Evolutionary conservation across 176 grass and related monocot species (phyloP).

Genomic region (Tillandsia leiboldiana): DNA sequence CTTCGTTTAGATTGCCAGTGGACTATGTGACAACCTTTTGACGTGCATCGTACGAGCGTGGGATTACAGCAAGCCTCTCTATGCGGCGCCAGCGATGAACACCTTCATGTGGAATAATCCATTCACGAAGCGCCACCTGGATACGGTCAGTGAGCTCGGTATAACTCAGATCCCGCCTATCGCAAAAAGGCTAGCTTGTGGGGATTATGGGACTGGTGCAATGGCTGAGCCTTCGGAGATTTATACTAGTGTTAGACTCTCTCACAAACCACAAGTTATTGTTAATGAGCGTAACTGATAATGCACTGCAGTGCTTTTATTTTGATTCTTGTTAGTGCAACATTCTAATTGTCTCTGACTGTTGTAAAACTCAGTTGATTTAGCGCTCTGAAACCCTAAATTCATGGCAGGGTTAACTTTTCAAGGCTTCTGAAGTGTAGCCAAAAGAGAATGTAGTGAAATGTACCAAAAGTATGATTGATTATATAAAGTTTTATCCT

Average conservation of each 20-base stretch:
- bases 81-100: slow-evolving; percentile 88
- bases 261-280: slow-evolving; percentile 28
- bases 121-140: slow-evolving; percentile 66
- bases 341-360: background rate
- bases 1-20: slow-evolving; percentile 46
- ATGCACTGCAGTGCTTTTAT: background rate
- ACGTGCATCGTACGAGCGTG: slow-evolving; percentile 93
- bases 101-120: slow-evolving; percentile 93
- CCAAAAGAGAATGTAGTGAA: too few species aligned
- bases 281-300: slow-evolving; percentile 5
- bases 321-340: background rate
- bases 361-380: background rate
- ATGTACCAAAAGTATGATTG: too few species aligned
- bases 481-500: too few species aligned
- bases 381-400: too few species aligned
- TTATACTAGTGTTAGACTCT: slow-evolving; percentile 39
- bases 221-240: slow-evolving; percentile 78
- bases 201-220: slow-evolving; percentile 79
- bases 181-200: slow-evolving; percentile 58
- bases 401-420: too few species aligned
- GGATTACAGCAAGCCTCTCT: slow-evolving; percentile 75
- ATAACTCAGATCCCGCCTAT: slow-evolving; percentile 52
- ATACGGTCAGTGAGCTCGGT: slow-evolving; percentile 44
- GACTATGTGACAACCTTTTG: slow-evolving; percentile 84
- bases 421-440: too few species aligned